phyloP scores from a whole-genome alignment of 169 alveolate genomes.

The Plasmodium chabaudi region DNA sequence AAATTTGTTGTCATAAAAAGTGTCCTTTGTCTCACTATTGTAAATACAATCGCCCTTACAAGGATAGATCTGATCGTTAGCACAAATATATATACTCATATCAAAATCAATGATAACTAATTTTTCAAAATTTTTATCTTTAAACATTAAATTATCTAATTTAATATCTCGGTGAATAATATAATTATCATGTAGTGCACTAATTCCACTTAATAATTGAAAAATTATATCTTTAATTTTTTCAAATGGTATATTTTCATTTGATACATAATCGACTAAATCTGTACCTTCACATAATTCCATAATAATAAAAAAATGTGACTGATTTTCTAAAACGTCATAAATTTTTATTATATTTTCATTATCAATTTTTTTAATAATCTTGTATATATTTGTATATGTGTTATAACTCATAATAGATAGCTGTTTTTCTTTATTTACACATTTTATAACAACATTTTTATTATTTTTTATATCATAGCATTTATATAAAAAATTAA shows the following conservation, averaged over 20 bases:
- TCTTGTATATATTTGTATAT: slow-evolving; percentile 45
- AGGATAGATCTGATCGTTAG: slow-evolving; percentile 2
- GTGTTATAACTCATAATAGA: slow-evolving; percentile 73
- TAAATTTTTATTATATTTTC: slow-evolving; percentile 60
- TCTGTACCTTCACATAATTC: slow-evolving; percentile 73
- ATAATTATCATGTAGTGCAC: slow-evolving; percentile 43
- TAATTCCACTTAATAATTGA: slow-evolving; percentile 50
- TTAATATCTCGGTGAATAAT: slow-evolving; percentile 72
- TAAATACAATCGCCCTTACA: neutral
- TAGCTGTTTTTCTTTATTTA: slow-evolving; percentile 52
- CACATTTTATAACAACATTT: slow-evolving; percentile 61
- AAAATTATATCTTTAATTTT: slow-evolving; percentile 55
- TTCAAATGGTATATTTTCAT: slow-evolving; percentile 52
- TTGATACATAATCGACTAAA: slow-evolving; percentile 72
- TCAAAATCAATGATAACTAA: slow-evolving; percentile 69
- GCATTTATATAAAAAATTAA: slow-evolving; percentile 64
- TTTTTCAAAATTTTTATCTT: slow-evolving; percentile 44
- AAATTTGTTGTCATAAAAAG: slow-evolving; percentile 9
- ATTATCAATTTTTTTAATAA: slow-evolving; percentile 42
- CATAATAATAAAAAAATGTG: slow-evolving; percentile 68
- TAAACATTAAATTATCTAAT: slow-evolving; percentile 64
- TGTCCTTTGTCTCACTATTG: slow-evolving; percentile 16
- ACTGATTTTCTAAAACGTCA: slow-evolving; percentile 43
- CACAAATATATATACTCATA: slow-evolving; percentile 57
- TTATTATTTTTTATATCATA: slow-evolving; percentile 24